Evolutionary conservation across 139 green algal genomes (phyloP).

Genomic region (Dunaliella primolecta): DNA sequence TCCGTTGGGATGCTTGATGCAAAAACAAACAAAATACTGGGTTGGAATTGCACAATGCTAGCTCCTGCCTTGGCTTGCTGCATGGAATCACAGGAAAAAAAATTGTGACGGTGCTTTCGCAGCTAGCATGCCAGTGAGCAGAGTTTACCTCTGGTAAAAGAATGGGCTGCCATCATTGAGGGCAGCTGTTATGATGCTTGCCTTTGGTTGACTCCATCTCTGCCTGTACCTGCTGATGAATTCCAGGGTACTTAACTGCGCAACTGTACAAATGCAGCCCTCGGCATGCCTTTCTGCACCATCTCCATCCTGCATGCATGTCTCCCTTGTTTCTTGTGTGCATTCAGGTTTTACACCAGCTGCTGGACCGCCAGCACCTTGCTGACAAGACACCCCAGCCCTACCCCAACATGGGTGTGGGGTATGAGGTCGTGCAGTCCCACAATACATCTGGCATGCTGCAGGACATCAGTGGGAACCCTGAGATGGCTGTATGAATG

Average conservation of each 20-base stretch:
- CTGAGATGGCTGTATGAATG: too few relatives aligned
- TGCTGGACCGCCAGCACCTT: slow-evolving; percentile 74
- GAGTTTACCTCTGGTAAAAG: too few relatives aligned
- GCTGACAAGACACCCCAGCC: slow-evolving; percentile 28
- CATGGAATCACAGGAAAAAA: too few relatives aligned
- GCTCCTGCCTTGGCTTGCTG: too few relatives aligned
- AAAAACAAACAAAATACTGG: too few relatives aligned
- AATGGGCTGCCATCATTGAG: too few relatives aligned
- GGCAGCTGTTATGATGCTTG: not conserved
- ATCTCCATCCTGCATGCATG: not conserved
- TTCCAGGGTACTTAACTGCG: not conserved
- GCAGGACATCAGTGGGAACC: slow-evolving; percentile 11
- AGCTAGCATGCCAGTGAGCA: too few relatives aligned
- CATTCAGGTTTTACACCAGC: slow-evolving; percentile 41
- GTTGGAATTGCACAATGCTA: too few relatives aligned
- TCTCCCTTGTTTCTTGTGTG: not conserved
- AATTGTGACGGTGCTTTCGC: too few relatives aligned
- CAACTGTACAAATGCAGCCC: too few relatives aligned
- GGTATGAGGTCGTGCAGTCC: slow-evolving; percentile 59
- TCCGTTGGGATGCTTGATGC: too few relatives aligned
- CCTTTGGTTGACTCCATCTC: not conserved
- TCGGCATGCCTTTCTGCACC: too few relatives aligned
- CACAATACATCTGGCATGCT: slow-evolving; percentile 23
- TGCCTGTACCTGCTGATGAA: slow-evolving; percentile 4
- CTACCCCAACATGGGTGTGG: slow-evolving; percentile 53